Conservation (phyloP, 768 basidiomycete genomes). For the Astraeus odoratus region DNA sequence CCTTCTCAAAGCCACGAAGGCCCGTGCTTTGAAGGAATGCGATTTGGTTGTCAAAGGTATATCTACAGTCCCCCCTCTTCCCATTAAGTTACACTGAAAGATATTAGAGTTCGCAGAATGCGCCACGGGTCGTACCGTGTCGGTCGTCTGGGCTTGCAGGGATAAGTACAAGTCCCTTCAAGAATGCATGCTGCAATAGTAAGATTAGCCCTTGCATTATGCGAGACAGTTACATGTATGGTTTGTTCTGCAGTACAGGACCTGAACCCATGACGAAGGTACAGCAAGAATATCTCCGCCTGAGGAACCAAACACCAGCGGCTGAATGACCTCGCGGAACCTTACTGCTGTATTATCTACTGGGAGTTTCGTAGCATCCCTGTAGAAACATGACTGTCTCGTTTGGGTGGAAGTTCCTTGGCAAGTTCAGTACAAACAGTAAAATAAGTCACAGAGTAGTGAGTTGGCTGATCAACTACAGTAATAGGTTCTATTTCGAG, state of each 20-base stretch:
- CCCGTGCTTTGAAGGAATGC: slow-evolving; percentile 72
- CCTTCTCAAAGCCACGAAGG: slow-evolving; percentile 75
- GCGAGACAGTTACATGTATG: background rate
- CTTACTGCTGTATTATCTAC: background rate
- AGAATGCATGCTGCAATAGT: slow-evolving; percentile 78
- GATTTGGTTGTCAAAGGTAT: slow-evolving; percentile 68
- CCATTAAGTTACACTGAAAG: background rate
- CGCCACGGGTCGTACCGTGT: slow-evolving; percentile 70
- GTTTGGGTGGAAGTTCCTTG: background rate
- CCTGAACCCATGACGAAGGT: slow-evolving; percentile 69
- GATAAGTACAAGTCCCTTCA: slow-evolving; percentile 62
- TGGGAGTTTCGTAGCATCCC: background rate
- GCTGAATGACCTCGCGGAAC: background rate
- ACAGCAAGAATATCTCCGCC: slow-evolving; percentile 64
- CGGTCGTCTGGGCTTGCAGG: slow-evolving; percentile 81
- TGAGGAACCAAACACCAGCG: slow-evolving; percentile 38
- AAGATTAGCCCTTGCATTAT: slow-evolving; percentile 24
- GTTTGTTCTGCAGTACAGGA: slow-evolving; percentile 45
- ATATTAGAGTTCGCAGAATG: slow-evolving; percentile 77
- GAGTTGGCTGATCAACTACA: too few relatives aligned
- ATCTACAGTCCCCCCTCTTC: background rate
- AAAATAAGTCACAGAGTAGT: too few relatives aligned
- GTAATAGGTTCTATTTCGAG: slow-evolving; percentile 30
- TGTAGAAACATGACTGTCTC: background rate
- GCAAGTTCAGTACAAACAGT: background rate